Conservation (phyloP, 495 filamentous ascomycete genomes). For the Podospora sp. region DNA sequence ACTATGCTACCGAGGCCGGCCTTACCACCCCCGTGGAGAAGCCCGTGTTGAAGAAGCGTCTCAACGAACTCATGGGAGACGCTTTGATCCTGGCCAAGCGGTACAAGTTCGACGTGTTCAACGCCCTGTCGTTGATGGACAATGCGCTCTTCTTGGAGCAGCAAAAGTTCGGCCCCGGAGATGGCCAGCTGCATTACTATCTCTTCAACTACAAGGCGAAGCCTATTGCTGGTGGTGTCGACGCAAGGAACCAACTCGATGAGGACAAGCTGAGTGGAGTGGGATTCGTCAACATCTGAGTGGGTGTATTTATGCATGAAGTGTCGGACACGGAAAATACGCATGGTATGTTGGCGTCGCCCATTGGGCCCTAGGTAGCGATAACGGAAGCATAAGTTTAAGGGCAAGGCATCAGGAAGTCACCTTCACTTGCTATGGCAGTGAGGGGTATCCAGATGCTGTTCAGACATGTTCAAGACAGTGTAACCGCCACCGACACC, state of each 20-base stretch:
- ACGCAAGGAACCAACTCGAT: slow-evolving; percentile 74
- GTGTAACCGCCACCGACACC: too few relatives aligned
- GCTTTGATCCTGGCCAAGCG: slow-evolving; percentile 86
- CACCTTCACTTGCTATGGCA: too few relatives aligned
- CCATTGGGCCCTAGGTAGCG: not conserved
- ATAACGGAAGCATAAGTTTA: not conserved
- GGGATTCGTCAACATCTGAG: slow-evolving; percentile 80
- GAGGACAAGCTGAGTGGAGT: slow-evolving; percentile 77
- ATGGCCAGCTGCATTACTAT: slow-evolving; percentile 94
- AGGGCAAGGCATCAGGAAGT: too few relatives aligned
- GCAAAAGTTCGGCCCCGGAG: slow-evolving; percentile 90
- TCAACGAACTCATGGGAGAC: slow-evolving; percentile 80
- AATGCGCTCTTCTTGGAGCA: slow-evolving; percentile 90
- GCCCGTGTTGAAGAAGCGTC: slow-evolving; percentile 65
- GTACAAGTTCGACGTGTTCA: slow-evolving; percentile 92
- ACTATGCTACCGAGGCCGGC: slow-evolving; percentile 87
- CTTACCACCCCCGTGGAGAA: slow-evolving; percentile 59
- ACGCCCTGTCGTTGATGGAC: slow-evolving; percentile 88
- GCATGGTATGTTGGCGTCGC: not conserved
- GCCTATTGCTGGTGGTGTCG: slow-evolving; percentile 79
- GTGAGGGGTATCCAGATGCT: too few relatives aligned
- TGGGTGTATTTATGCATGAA: too few relatives aligned
- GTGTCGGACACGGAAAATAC: not conserved
- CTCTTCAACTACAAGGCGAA: slow-evolving; percentile 93
- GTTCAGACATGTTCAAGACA: too few relatives aligned